phyloP scores from a whole-genome alignment of 2,329 filamentous ascomycete genomes.

The Fusarium kyushuense region DNA sequence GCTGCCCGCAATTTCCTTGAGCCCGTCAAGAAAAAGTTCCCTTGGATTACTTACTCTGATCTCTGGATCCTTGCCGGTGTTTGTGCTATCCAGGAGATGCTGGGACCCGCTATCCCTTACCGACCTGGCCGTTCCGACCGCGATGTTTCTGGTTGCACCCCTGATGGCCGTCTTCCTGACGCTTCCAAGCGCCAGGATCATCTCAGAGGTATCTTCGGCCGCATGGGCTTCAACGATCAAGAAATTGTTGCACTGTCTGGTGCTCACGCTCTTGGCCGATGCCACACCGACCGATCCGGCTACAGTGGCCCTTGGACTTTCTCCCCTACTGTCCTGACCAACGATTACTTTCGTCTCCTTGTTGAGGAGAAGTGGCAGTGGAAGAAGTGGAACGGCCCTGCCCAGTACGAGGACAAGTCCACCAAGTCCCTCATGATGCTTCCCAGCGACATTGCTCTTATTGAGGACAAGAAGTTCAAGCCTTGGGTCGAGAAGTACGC shows the following conservation, averaged over 20 bases:
- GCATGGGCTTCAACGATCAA: constrained; percentile 98
- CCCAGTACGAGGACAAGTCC: constrained; percentile 87
- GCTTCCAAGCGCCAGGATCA: constrained; percentile 82
- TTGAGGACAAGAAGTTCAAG: constrained; percentile 90
- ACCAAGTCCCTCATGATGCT: constrained; percentile 97
- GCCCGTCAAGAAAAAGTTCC: constrained; percentile 88
- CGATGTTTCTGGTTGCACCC: constrained; percentile 87
- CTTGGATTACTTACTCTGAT: constrained; percentile 97
- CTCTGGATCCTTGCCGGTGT: constrained; percentile 94
- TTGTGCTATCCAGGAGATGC: constrained; percentile 92
- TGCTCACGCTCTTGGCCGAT: constrained; percentile 88
- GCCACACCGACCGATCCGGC: constrained; percentile 88
- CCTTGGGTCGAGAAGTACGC: constrained; percentile 87
- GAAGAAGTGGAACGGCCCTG: constrained; percentile 91
- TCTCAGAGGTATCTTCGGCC: constrained; percentile 90
- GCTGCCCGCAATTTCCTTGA: constrained; percentile 92
- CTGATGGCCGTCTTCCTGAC: constrained; percentile 89
- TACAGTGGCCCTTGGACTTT: constrained; percentile 93
- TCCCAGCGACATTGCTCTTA: constrained; percentile 87
- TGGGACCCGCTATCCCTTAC: constrained; percentile 88
- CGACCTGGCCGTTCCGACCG: constrained; percentile 85
- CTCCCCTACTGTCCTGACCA: constrained; percentile 90
- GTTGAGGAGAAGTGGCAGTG: constrained; percentile 92
- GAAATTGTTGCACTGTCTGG: constrained; percentile 93
- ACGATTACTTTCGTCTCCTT: constrained; percentile 93